A percentile compares a stretch with the other conserved stretches of the same genome.
These are phyloP conservation scores for Fusarium succisae DNA, from an alignment of 2,329 filamentous ascomycete species.

Conservation along the genomic window DNA sequence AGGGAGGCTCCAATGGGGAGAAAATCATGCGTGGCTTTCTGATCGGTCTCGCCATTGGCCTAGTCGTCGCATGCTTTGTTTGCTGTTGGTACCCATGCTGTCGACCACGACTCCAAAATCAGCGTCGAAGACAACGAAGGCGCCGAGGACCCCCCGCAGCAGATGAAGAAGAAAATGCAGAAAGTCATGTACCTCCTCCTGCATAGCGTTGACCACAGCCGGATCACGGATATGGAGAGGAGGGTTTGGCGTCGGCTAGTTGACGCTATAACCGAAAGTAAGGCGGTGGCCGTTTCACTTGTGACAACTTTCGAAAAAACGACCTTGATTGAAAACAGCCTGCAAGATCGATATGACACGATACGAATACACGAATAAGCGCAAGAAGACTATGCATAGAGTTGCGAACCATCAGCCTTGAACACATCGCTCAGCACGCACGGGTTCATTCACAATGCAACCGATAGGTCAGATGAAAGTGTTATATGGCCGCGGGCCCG, in stretches of 20 bases:
- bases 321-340: background rate
- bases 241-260: background rate
- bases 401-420: background rate
- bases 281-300: background rate
- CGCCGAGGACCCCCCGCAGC: constrained; percentile 27
- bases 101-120: constrained; percentile 24
- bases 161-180: constrained; percentile 27
- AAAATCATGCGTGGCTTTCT: constrained; percentile 48
- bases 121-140: constrained; percentile 28
- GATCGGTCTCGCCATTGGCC: constrained; percentile 46
- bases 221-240: background rate
- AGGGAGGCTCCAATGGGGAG: constrained; percentile 44
- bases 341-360: background rate
- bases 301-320: background rate
- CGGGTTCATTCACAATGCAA: background rate
- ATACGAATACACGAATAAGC: background rate
- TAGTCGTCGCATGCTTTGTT: constrained; percentile 45
- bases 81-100: constrained; percentile 50
- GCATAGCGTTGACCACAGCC: background rate
- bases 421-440: background rate
- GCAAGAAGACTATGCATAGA: background rate
- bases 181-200: constrained; percentile 16
- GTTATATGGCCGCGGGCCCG: background rate
- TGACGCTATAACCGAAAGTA: background rate
- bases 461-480: background rate